Conservation (phyloP, 1,284 basidiomycete species). For the Leccinum solheimii region DNA sequence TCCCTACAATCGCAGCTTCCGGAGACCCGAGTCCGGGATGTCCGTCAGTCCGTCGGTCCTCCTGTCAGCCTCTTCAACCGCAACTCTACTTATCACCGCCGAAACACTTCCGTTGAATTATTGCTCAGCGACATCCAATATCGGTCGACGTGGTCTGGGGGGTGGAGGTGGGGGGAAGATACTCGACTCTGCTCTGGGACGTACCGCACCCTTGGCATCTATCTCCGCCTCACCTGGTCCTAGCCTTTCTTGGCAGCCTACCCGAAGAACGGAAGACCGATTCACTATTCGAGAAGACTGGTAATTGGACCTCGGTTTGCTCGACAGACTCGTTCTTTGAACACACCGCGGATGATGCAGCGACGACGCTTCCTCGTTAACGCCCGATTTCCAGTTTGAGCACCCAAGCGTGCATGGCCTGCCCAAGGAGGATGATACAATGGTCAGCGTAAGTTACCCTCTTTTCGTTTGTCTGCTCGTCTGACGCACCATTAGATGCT, state of each 20-base stretch:
- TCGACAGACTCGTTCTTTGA: constrained; percentile 57
- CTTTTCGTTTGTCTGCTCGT: constrained; percentile 41
- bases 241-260: constrained; percentile 26
- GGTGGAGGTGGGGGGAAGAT: too few relatives aligned
- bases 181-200: too few relatives aligned
- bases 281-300: constrained; percentile 68
- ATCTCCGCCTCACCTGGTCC: too few relatives aligned
- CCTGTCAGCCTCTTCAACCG: too few relatives aligned
- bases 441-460: constrained; percentile 64
- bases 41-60: too few relatives aligned
- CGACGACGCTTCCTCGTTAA: constrained; percentile 44
- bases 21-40: too few relatives aligned
- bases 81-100: too few relatives aligned
- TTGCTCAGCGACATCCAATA: too few relatives aligned
- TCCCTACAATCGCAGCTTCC: too few relatives aligned
- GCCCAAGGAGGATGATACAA: constrained; percentile 70
- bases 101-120: too few relatives aligned
- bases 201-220: too few relatives aligned
- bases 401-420: constrained; percentile 40
- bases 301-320: constrained; percentile 47
- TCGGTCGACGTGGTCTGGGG: too few relatives aligned
- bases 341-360: constrained; percentile 36
- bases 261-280: constrained; percentile 36
- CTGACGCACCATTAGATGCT: constrained; percentile 57
- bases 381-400: constrained; percentile 67